A percentile compares a stretch with the other conserved stretches of the same genome.
These are phyloP conservation scores for Isabelozyma heimii DNA, from an alignment of 805 yeast species.

Conservation along the genomic window DNA sequence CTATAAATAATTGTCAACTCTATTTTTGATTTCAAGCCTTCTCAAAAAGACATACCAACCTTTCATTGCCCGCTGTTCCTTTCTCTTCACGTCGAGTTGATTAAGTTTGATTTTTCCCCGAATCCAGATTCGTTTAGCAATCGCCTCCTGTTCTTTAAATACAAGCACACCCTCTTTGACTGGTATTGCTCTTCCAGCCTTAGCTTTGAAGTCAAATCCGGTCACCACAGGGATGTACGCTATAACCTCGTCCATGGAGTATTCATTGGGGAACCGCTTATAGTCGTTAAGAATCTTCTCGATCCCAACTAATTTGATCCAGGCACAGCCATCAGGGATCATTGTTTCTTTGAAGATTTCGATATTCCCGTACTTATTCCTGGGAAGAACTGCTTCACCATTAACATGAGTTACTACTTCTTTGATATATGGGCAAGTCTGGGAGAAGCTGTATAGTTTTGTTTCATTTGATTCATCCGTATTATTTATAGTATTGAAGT, in stretches of 20 bases:
- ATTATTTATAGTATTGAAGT: constrained; percentile 13
- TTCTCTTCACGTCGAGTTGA: constrained; percentile 1
- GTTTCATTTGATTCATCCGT: constrained; percentile 17
- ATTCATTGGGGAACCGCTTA: constrained; percentile 1
- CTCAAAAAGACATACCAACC: constrained; percentile 12
- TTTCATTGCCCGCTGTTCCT: constrained; percentile 2
- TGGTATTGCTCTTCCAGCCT: constrained; percentile 24
- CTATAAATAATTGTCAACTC: constrained; percentile 18
- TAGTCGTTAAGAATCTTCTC: constrained; percentile 16
- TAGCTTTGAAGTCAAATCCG: constrained; percentile 23
- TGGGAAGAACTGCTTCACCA: constrained; percentile 15
- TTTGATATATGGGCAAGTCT: constrained; percentile 25
- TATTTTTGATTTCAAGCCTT: constrained; percentile 14
- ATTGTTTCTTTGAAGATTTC: constrained; percentile 25
- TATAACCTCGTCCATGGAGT: constrained; percentile 4
- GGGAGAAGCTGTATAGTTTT: constrained; percentile 22
- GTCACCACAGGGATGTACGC: constrained; percentile 30
- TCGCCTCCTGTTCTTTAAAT: constrained; percentile 8
- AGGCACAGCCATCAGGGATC: constrained; percentile 28
- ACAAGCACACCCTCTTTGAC: constrained; percentile 26
- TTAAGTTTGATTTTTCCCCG: constrained; percentile 11
- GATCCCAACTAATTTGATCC: constrained; percentile 22
- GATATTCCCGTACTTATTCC: constrained; percentile 28
- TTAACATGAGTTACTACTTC: constrained; percentile 2
- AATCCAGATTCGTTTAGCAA: constrained; percentile 25